These are phyloP conservation scores for Isoetes taiwanensis DNA, from an alignment of 75 land plant species.

Conservation along the genomic window DNA sequence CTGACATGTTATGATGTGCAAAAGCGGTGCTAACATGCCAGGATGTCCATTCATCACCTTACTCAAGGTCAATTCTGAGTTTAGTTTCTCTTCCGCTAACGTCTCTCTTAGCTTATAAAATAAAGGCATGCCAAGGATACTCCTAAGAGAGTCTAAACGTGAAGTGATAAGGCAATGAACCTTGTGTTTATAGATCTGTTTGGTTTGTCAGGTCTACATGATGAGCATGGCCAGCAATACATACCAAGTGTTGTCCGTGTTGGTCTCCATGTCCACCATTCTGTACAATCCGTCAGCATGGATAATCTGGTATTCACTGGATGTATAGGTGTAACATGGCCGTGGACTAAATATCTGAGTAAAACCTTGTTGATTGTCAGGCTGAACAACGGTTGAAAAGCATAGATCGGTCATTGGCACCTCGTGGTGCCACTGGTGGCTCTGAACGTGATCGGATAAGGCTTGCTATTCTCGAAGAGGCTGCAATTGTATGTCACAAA, in stretches of 20 bases:
- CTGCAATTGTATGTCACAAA: constrained; percentile 62
- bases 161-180: too few relatives aligned
- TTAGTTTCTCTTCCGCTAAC: too few relatives aligned
- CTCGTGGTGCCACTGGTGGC: constrained; percentile 34
- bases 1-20: too few relatives aligned
- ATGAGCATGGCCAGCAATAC: constrained; percentile 72
- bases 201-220: constrained; percentile 57
- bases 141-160: too few relatives aligned
- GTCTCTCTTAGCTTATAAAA: too few relatives aligned
- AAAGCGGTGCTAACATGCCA: too few relatives aligned
- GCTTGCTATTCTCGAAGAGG: constrained; percentile 72
- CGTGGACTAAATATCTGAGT: background rate
- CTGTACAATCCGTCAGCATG: constrained; percentile 80
- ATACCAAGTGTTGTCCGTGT: constrained; percentile 86
- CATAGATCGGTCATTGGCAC: constrained; percentile 31
- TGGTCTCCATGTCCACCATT: constrained; percentile 84
- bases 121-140: too few relatives aligned
- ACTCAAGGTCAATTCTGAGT: too few relatives aligned
- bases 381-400: constrained; percentile 60
- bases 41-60: too few relatives aligned
- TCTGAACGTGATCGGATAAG: constrained; percentile 58
- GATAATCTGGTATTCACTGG: constrained; percentile 50
- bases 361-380: constrained; percentile 19
- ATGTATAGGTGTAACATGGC: background rate
- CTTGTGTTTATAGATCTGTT: too few relatives aligned